Percentiles rank a stretch among this genome's conserved stretches.
Evolutionary conservation across 305 asterid species (phyloP).

Genomic region (Fraxinus latifolia): DNA sequence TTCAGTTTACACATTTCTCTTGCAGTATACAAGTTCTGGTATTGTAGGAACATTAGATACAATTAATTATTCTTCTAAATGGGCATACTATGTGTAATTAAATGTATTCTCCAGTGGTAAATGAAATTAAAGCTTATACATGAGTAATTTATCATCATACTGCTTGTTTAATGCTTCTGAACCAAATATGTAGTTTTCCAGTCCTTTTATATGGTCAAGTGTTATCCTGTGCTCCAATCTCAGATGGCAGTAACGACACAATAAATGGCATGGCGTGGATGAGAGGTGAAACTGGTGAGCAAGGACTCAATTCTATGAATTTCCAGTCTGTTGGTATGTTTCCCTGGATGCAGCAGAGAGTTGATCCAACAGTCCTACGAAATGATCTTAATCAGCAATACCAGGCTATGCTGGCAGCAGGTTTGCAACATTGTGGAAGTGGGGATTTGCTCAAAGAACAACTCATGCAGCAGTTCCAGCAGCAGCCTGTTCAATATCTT

Average conservation of each 20-base stretch:
- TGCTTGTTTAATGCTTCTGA: not conserved
- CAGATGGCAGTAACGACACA: conserved; percentile 68
- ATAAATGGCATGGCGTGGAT: conserved; percentile 79
- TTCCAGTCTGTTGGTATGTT: conserved; percentile 68
- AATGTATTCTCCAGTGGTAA: not conserved
- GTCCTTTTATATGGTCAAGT: not conserved
- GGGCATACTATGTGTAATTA: not conserved
- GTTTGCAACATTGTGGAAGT: conserved; percentile 58
- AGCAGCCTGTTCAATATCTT: conserved; percentile 57
- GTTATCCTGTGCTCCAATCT: conserved; percentile 7
- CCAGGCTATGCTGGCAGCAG: conserved; percentile 71
- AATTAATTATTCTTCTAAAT: not conserved
- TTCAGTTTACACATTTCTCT: not conserved
- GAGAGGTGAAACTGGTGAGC: conserved; percentile 75
- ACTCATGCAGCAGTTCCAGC: conserved; percentile 66
- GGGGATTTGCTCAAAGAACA: conserved; percentile 71
- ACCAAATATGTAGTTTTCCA: not conserved
- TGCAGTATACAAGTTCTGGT: not conserved
- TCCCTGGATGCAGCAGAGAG: conserved; percentile 88
- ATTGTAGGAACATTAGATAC: not conserved
- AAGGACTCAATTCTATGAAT: conserved; percentile 64
- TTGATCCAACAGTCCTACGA: conserved; percentile 56
- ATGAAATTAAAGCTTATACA: not conserved
- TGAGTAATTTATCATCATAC: not conserved
- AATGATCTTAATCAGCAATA: conserved; percentile 77